Evolutionary conservation across 352 stramenopile genomes (phyloP).

Genomic region (Phytopythium kandeliae): DNA sequence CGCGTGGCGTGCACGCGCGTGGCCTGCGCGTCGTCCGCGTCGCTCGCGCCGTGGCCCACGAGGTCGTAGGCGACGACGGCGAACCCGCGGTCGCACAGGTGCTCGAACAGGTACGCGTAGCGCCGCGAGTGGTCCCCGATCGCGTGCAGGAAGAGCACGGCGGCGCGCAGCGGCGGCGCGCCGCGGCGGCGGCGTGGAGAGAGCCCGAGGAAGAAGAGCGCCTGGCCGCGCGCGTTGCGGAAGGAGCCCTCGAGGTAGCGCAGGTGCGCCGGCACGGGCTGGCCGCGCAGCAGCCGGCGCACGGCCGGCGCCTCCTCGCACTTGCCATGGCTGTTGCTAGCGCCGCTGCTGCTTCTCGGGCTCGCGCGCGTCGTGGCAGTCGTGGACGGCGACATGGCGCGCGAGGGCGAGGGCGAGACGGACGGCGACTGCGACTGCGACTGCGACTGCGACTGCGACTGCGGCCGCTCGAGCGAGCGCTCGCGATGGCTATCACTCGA

Average conservation of each 20-base stretch:
- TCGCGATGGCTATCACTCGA: no score
- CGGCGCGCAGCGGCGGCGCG: conserved; percentile 23
- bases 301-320: background rate
- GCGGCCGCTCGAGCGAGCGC: no score
- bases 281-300: conserved; percentile 1
- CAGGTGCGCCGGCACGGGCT: conserved; percentile 9
- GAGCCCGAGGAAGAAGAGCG: conserved; percentile 54
- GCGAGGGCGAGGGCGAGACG: no score
- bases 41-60: conserved; percentile 35
- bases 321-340: background rate
- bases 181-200: conserved; percentile 40
- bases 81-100: conserved; percentile 35
- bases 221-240: conserved; percentile 34
- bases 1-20: conserved; percentile 26
- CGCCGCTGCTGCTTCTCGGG: background rate
- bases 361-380: background rate
- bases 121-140: conserved; percentile 57
- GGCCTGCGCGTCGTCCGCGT: conserved; percentile 22
- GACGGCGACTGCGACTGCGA: no score
- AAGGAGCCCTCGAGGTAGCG: conserved; percentile 37
- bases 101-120: conserved; percentile 53
- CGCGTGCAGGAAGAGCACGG: conserved; percentile 61
- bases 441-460: no score
- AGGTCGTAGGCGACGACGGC: conserved; percentile 65
- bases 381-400: background rate